These are phyloP conservation scores for Xylaria grammica DNA, from an alignment of 495 filamentous ascomycete species.

Conservation along the genomic window DNA sequence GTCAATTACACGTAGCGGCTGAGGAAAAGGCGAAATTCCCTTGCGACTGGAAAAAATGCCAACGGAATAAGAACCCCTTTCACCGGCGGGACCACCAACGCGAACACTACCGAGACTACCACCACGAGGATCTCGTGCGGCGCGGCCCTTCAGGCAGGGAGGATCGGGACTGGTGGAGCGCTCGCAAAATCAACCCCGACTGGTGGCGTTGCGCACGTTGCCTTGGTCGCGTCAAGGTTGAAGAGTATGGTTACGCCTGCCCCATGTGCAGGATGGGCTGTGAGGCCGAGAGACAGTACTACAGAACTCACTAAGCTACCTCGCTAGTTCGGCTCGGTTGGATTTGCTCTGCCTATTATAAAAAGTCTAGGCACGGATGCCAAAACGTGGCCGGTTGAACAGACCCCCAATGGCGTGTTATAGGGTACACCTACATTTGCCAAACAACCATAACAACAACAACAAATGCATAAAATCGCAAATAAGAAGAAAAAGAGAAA, in stretches of 20 bases:
- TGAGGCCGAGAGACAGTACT: slow-evolving; percentile 34
- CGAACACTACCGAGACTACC: slow-evolving; percentile 55
- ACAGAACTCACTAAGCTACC: background rate
- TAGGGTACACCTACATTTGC: too few relatives aligned
- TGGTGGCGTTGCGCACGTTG: slow-evolving; percentile 58
- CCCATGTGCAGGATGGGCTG: slow-evolving; percentile 45
- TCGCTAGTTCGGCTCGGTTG: too few relatives aligned
- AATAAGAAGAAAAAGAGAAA: too few relatives aligned
- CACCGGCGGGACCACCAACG: slow-evolving; percentile 52
- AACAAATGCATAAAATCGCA: too few relatives aligned
- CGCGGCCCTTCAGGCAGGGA: slow-evolving; percentile 31
- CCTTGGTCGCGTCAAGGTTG: slow-evolving; percentile 42
- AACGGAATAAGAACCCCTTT: slow-evolving; percentile 44
- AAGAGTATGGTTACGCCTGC: slow-evolving; percentile 45
- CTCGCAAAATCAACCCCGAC: slow-evolving; percentile 36
- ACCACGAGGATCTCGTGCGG: slow-evolving; percentile 54
- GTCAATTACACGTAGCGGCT: slow-evolving; percentile 40
- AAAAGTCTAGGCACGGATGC: too few relatives aligned
- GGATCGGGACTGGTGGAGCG: slow-evolving; percentile 31
- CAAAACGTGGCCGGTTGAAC: too few relatives aligned
- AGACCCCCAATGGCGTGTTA: too few relatives aligned
- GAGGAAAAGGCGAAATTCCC: slow-evolving; percentile 43
- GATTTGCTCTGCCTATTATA: too few relatives aligned
- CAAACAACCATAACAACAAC: too few relatives aligned
- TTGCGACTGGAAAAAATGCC: slow-evolving; percentile 50